Conservation (phyloP, 306 rosid genomes). For the Mimosa pudica region DNA sequence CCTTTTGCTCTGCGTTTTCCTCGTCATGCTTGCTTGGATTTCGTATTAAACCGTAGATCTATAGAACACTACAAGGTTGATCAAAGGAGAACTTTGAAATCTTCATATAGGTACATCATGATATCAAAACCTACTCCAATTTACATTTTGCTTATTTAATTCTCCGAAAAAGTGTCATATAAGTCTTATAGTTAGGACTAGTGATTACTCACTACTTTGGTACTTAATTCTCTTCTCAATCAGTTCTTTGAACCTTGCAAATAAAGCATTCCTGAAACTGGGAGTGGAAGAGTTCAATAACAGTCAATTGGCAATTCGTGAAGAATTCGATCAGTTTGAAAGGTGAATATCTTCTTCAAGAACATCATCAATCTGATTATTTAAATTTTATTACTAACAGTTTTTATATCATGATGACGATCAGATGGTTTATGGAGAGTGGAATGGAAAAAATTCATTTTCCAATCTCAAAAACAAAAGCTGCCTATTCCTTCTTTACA, state of each 20-base stretch:
- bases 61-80: neutral
- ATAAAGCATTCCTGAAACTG: neutral
- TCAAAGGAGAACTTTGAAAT: neutral
- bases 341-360: too few relatives aligned
- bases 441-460: neutral
- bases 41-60: neutral
- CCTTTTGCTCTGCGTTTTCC: neutral
- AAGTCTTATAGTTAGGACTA: too few relatives aligned
- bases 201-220: neutral
- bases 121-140: neutral
- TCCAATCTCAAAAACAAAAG: neutral
- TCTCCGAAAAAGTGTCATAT: too few relatives aligned
- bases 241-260: conserved; percentile 6
- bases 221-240: neutral
- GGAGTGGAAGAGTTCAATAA: neutral
- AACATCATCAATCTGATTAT: too few relatives aligned
- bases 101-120: neutral
- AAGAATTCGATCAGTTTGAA: neutral
- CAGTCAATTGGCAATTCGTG: neutral
- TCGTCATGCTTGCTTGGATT: neutral
- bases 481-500: neutral
- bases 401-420: neutral
- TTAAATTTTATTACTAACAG: too few relatives aligned
- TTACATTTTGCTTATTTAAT: too few relatives aligned
- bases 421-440: neutral